Evolutionary conservation across 768 basidiomycete species (phyloP).

Genomic region (Kwoniella sp.): DNA sequence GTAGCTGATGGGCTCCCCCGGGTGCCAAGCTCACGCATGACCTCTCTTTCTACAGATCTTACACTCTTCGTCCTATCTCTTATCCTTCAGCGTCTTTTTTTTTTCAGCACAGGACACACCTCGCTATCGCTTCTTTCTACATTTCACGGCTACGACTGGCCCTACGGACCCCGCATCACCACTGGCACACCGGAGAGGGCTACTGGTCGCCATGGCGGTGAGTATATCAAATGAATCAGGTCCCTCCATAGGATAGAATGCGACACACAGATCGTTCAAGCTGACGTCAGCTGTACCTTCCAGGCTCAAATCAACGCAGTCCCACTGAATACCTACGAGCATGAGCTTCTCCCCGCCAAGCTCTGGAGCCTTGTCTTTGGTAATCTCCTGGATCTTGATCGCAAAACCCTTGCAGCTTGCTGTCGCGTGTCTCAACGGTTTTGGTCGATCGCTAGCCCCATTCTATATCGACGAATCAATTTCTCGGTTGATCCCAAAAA

Average conservation of each 20-base stretch:
- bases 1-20: too few relatives aligned
- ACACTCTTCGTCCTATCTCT: too few relatives aligned
- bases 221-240: not conserved
- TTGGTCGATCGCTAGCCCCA: not conserved
- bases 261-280: not conserved
- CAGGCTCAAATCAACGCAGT: not conserved
- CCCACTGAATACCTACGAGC: not conserved
- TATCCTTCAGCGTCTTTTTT: too few relatives aligned
- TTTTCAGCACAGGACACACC: too few relatives aligned
- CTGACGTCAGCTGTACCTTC: not conserved
- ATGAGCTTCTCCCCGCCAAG: not conserved
- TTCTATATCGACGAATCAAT: constrained; percentile 3
- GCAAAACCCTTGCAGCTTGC: not conserved
- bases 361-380: not conserved
- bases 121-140: too few relatives aligned
- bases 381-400: not conserved
- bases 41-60: too few relatives aligned
- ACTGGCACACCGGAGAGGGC: too few relatives aligned
- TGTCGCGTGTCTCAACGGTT: not conserved
- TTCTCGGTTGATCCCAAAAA: not conserved
- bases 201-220: not conserved
- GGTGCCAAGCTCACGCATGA: too few relatives aligned
- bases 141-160: too few relatives aligned
- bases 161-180: not conserved
- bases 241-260: not conserved